Conservation (phyloP, 768 basidiomycete genomes). For the Suillus fuscotomentosus region DNA sequence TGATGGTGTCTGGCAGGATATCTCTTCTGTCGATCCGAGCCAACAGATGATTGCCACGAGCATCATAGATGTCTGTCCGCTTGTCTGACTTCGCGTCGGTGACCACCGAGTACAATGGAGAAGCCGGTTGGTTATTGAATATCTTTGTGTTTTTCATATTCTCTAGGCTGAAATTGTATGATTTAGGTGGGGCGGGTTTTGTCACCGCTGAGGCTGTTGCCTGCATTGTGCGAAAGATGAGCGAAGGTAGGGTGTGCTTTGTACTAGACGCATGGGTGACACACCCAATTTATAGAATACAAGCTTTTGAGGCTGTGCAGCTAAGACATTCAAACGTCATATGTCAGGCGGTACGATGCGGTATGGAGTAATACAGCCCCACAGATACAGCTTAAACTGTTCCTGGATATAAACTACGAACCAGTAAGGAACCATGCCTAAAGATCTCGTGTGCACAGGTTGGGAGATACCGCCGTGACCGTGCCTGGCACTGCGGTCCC, state of each 20-base stretch:
- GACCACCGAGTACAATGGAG: constrained; percentile 12
- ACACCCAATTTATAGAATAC: not conserved
- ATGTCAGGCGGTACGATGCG: no score
- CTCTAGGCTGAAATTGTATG: constrained; percentile 12
- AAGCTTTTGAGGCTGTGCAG: not conserved
- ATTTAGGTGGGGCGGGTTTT: not conserved
- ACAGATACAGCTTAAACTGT: not conserved
- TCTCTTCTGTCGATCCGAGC: constrained; percentile 8
- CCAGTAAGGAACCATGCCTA: not conserved
- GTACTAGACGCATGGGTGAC: not conserved
- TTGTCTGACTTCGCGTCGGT: constrained; percentile 11
- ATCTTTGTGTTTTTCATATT: constrained; percentile 13
- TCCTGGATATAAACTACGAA: not conserved
- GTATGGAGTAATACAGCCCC: not conserved
- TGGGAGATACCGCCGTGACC: not conserved
- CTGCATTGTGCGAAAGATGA: constrained; percentile 5
- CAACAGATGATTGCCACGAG: constrained; percentile 6
- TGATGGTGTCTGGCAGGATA: constrained; percentile 16
- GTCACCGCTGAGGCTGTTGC: not conserved
- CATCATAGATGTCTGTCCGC: constrained; percentile 9
- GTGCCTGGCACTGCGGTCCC: not conserved
- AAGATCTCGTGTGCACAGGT: not conserved
- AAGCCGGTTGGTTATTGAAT: constrained; percentile 5
- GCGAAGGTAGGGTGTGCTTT: not conserved
- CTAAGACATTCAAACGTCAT: not conserved